These are phyloP conservation scores for Blumeriella jaapii DNA, from an alignment of 2,329 filamentous ascomycete genomes.

Conservation along the genomic window DNA sequence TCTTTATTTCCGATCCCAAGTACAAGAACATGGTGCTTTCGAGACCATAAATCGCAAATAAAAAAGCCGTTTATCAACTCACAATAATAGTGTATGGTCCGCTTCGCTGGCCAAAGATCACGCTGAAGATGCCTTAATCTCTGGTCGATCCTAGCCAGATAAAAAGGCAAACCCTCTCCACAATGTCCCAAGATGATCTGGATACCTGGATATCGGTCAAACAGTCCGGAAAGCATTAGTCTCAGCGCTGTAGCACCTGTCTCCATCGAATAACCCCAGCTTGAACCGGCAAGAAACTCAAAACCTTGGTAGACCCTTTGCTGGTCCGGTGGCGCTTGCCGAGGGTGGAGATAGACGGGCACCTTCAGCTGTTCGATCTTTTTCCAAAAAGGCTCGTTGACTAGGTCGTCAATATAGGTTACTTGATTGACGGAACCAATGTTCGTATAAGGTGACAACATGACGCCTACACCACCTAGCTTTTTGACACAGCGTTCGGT, in stretches of 20 bases:
- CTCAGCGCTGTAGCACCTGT: not conserved
- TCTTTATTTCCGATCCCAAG: no score
- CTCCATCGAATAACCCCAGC: not conserved
- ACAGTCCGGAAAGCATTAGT: slow-evolving; percentile 1
- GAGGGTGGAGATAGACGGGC: slow-evolving; percentile 2
- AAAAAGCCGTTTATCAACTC: no score
- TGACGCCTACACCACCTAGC: not conserved
- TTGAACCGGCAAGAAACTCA: not conserved
- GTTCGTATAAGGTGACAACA: slow-evolving; percentile 1
- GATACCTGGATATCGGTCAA: slow-evolving; percentile 1
- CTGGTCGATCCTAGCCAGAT: not conserved
- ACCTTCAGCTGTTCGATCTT: slow-evolving; percentile 1
- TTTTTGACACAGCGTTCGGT: not conserved
- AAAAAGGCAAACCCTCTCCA: slow-evolving; percentile 1
- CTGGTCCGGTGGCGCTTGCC: not conserved
- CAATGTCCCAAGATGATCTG: slow-evolving; percentile 3
- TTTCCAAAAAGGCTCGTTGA: slow-evolving; percentile 1
- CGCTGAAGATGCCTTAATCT: not conserved
- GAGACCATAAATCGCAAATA: no score
- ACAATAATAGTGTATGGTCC: no score
- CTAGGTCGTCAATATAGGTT: slow-evolving; percentile 1
- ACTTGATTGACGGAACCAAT: not conserved
- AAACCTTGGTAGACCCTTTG: not conserved
- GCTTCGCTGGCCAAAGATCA: not conserved
- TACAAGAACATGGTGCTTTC: no score